phyloP scores from a whole-genome alignment of 1,284 basidiomycete species.

The Takashimella koratensis region DNA sequence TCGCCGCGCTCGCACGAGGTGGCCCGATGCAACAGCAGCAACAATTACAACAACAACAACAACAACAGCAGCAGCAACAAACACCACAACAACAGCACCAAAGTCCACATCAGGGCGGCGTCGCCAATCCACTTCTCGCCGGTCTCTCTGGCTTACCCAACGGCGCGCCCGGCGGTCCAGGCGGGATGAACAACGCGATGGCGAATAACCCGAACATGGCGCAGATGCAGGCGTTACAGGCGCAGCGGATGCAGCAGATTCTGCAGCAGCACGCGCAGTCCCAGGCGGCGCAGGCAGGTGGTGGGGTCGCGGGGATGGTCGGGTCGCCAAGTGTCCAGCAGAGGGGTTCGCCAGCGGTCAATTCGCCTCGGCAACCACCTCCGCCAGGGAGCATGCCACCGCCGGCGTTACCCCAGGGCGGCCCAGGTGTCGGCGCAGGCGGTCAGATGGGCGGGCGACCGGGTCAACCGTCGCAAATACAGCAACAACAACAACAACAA shows the following conservation, averaged over 20 bases:
- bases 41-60: slow-evolving; percentile 13
- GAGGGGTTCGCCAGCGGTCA: slow-evolving; percentile 16
- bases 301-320: slow-evolving; percentile 4
- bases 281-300: slow-evolving; percentile 15
- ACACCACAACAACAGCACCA: neutral
- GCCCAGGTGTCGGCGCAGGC: slow-evolving; percentile 3
- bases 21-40: slow-evolving; percentile 8
- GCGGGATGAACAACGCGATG: neutral
- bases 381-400: slow-evolving; percentile 18
- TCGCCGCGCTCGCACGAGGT: slow-evolving; percentile 4
- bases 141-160: neutral
- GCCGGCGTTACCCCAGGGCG: slow-evolving; percentile 13
- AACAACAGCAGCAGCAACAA: slow-evolving; percentile 13
- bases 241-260: slow-evolving; percentile 15
- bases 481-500: slow-evolving; percentile 1
- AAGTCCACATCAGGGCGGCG: slow-evolving; percentile 2
- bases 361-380: slow-evolving; percentile 15
- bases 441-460: neutral
- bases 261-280: slow-evolving; percentile 12
- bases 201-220: neutral
- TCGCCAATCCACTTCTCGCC: slow-evolving; percentile 15
- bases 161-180: neutral
- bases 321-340: neutral
- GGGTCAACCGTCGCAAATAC: neutral
- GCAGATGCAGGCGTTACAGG: slow-evolving; percentile 9